Conservation (phyloP, 306 rosid species). For the Pueraria montana region DNA sequence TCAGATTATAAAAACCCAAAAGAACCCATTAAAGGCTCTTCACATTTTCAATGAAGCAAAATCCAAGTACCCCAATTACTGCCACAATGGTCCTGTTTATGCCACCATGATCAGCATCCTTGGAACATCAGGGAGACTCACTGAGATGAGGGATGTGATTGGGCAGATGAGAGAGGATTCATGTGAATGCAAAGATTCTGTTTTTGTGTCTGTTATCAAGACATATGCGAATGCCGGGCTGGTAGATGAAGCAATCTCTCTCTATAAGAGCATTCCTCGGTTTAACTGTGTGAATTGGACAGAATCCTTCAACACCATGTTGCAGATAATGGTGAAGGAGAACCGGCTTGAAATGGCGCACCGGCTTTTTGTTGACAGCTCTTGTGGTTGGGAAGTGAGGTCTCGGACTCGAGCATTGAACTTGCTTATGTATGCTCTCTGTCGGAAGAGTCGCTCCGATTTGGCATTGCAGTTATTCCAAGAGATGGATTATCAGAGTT, state of each 20-base stretch:
- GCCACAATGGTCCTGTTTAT: constrained; percentile 65
- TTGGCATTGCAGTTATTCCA: constrained; percentile 61
- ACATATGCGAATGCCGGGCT: constrained; percentile 54
- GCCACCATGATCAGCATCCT: constrained; percentile 65
- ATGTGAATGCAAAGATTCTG: constrained; percentile 66
- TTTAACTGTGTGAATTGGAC: constrained; percentile 69
- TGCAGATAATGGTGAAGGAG: constrained; percentile 62
- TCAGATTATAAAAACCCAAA: constrained; percentile 60
- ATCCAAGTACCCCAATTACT: constrained; percentile 55
- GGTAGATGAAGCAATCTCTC: constrained; percentile 56
- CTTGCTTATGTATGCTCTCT: constrained; percentile 61
- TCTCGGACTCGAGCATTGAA: constrained; percentile 58
- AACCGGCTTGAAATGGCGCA: constrained; percentile 54
- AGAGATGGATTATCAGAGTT: constrained; percentile 65
- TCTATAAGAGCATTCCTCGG: constrained; percentile 54
- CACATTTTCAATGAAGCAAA: constrained; percentile 60
- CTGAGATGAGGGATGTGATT: constrained; percentile 59
- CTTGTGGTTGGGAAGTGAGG: constrained; percentile 64
- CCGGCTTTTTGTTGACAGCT: constrained; percentile 55
- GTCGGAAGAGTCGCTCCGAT: constrained; percentile 57
- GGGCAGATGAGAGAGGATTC: constrained; percentile 62
- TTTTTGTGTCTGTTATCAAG: constrained; percentile 61
- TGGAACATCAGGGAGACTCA: constrained; percentile 54
- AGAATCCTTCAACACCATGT: constrained; percentile 57
- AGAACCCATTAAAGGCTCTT: constrained; percentile 62